Conservation (phyloP, 1,284 basidiomycete genomes). For the Uromyces viciae-fabae region DNA sequence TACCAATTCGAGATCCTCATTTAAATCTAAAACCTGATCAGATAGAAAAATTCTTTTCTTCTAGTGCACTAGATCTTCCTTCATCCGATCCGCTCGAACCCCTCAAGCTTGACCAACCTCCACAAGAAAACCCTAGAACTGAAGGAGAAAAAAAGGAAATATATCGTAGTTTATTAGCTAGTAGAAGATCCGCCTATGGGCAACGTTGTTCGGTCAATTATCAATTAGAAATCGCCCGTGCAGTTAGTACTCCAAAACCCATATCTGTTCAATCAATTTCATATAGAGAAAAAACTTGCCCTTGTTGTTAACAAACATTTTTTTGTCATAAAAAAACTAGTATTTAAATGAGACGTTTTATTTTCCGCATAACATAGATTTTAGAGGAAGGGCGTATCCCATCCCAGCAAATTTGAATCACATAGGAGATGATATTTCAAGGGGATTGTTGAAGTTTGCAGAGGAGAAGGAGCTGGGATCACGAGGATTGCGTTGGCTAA, state of each 20-base stretch:
- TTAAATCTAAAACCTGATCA: constrained; percentile 48
- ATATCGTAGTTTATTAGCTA: constrained; percentile 55
- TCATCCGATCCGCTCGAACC: constrained; percentile 68
- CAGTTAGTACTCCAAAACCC: constrained; percentile 61
- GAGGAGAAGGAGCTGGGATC: constrained; percentile 74
- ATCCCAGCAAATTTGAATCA: constrained; percentile 94
- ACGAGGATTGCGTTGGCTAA: constrained; percentile 76
- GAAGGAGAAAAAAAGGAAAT: constrained; percentile 39
- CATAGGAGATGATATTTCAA: constrained; percentile 89
- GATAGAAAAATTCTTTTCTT: constrained; percentile 59
- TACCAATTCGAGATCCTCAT: constrained; percentile 49
- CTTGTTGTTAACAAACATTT: not conserved
- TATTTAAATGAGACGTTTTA: constrained; percentile 84
- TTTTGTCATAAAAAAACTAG: constrained; percentile 54
- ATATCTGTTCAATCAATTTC: not conserved
- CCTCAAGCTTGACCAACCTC: constrained; percentile 63
- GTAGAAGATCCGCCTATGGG: constrained; percentile 75
- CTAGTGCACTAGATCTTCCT: constrained; percentile 66
- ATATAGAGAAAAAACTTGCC: not conserved
- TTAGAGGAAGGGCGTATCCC: constrained; percentile 94
- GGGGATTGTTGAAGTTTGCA: constrained; percentile 81
- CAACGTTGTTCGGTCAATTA: constrained; percentile 92
- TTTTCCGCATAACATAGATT: constrained; percentile 95
- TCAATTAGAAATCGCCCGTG: constrained; percentile 91
- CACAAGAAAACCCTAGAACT: constrained; percentile 54